Base-by-base conservation (phyloP, 2,329 filamentous ascomycete species). In the Apiospora koreana region DNA sequence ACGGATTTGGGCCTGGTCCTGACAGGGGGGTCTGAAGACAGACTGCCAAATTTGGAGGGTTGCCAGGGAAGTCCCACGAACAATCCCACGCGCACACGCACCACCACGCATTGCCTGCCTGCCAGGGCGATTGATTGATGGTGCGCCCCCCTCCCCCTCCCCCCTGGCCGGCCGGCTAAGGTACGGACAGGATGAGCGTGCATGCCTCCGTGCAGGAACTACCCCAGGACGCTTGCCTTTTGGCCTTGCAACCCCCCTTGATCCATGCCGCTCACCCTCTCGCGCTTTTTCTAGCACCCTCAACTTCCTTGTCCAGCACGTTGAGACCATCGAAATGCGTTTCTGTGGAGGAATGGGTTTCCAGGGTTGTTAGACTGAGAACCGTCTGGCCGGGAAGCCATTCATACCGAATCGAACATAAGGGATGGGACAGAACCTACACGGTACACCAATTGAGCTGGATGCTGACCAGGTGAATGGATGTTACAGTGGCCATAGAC, bases 121-220 rank as follows among this genome's bases (percentile, higher is more conserved):
- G 54, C 54, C 31, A 38, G 54, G 54, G 54, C 54, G 31, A 58
- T 21, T 58, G 50, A 58, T 23, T 35, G 54, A 38, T 62, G 31
- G 54, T 35, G 31, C 35, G 41, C 41, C 41, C 41, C 41, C 41
- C 41, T 43, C 41, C 41, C 14, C 14, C 41, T 43, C 14, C 7
- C 18, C 50, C 50, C 50, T n/a, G n/a, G n/a, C 25, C 35, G 38
- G 54, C 41, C 9, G 41, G 54, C 54, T 62, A 62, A 62, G 54
- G 31, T 38, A 38, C 25, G 28, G 50, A 31, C 54, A 35, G 54
- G 3, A 38, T n/a, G 43, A n/a, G 21, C 43, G 54, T 62, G 54
- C 54, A 62, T 62, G 54, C 31, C 54, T 62, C 54, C 54, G 31
- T 38, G 54, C 54, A 62, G 54, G 54, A 62, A 62, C 54, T 62